These are phyloP conservation scores for Scalesia atractyloides DNA, from an alignment of 129 eudicot species.

Conservation along the genomic window DNA sequence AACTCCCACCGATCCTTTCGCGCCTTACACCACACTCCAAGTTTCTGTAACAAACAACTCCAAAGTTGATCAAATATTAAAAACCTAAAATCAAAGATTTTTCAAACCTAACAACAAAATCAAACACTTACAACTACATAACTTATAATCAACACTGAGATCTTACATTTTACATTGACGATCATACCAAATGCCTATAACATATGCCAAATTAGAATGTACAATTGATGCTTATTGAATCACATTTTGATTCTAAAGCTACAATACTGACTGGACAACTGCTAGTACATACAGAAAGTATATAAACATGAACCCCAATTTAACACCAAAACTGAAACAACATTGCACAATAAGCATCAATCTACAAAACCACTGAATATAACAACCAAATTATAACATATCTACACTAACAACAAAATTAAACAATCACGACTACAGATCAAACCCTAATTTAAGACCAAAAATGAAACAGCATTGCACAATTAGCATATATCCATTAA, in stretches of 20 bases:
- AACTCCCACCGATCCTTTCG: no score
- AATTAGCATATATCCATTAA: not conserved
- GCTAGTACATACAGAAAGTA: not conserved
- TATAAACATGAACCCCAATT: slow-evolving; percentile 14
- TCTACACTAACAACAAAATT: not conserved
- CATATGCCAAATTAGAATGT: not conserved
- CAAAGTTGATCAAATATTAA: no score
- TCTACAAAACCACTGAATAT: no score
- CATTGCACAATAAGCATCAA: no score
- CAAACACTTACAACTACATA: no score
- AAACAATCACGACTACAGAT: not conserved
- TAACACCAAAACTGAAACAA: not conserved
- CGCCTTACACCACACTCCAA: no score
- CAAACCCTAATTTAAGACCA: not conserved
- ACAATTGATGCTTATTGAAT: slow-evolving; percentile 2
- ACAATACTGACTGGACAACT: slow-evolving; percentile 5
- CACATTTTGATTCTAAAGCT: slow-evolving; percentile 1
- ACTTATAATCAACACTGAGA: no score
- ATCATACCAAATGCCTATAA: slow-evolving; percentile 14
- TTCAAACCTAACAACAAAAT: no score
- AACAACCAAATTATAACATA: not conserved
- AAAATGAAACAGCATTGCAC: slow-evolving; percentile 6
- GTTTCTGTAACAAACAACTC: no score
- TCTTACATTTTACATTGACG: slow-evolving; percentile 8
- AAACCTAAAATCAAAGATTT: no score